Base-by-base conservation (phyloP, 352 stramenopile species). In the Globisporangium sylvaticum region DNA sequence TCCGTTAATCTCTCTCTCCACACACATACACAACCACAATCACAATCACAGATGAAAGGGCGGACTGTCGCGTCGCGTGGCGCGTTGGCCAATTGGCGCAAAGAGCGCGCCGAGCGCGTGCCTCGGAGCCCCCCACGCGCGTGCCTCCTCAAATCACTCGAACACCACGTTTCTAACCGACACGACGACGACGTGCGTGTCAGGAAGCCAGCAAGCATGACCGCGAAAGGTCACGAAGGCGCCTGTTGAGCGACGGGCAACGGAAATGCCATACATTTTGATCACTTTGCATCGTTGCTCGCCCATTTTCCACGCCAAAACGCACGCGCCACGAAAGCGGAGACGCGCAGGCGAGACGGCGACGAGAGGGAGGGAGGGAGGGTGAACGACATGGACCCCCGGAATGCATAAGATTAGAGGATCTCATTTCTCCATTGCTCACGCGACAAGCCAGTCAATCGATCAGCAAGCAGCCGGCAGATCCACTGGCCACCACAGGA, bases 381-480 rank as follows among this genome's bases (percentile, higher is more conserved):
- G n/a, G 52, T 37, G 25, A 37, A n/a, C 25, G 20, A 14, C 20
- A 20, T 58, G 52, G 25, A 58, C 52, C 52, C 24, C 52, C 52
- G 25, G 52, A 58, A 58, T 22, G 25, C 52, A 58, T 14, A 57
- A 57, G 4, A 57, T 32, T 57, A 57, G 50, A 57, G 24, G 18
- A 57, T 57, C 22, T 57, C 50, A 57, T 57, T 31, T 31, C 12
- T 57, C 24, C 22, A 18, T 27, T 44, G 12, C 10, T 29, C 22
- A 31, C 50, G 50, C 50, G 50, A 57, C 50, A 31, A 57, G 50
- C 24, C 52, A 58, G 52, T 37, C 52, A 37, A 57, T 20, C 29
- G 5, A 31, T 22, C 52, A 58, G 52, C 52, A 58, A 31, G 24
- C 24, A 31, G 50, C 50, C 4, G 5, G 52, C 25, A 22, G 42